A percentile compares a stretch with the other conserved stretches of the same genome.
Conservation (phyloP, 176 grass and related monocot species). For the Ampelocalamus luodianensis region DNA sequence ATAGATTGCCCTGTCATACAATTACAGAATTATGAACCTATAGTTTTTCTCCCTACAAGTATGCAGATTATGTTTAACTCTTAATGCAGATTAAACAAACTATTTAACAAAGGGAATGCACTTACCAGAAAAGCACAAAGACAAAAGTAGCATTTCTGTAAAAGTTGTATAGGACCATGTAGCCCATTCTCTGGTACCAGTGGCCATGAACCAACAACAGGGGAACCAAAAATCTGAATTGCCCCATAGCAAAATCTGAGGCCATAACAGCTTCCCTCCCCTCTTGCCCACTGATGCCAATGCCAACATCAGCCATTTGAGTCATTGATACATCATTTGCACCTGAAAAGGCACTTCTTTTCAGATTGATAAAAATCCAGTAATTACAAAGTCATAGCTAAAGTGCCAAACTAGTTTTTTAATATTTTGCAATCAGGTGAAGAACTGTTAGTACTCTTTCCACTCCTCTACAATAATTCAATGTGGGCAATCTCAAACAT, state of each 20-base stretch:
- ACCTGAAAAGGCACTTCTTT: conserved; percentile 52
- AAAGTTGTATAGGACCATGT: conserved; percentile 99
- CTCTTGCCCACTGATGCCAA: conserved; percentile 97
- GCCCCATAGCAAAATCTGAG: conserved; percentile 98
- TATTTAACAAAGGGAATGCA: conserved; percentile 12
- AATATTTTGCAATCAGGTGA: background rate
- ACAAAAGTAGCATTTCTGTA: conserved; percentile 95
- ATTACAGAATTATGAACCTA: conserved; percentile 40
- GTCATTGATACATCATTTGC: conserved; percentile 99
- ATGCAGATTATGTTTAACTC: conserved; percentile 39
- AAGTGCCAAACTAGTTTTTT: conserved; percentile 10
- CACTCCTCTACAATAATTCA: no score
- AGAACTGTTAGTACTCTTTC: no score
- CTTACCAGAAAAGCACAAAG: conserved; percentile 97
- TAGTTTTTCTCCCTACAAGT: background rate
- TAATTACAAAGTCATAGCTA: background rate
- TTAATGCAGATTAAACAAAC: conserved; percentile 36
- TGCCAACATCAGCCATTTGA: conserved; percentile 99
- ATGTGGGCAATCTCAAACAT: no score
- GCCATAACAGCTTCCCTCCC: conserved; percentile 99
- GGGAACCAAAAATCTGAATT: conserved; percentile 90
- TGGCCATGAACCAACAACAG: conserved; percentile 95
- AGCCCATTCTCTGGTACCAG: conserved; percentile 98
- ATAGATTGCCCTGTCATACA: conserved; percentile 84
- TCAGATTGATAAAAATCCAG: conserved; percentile 13